phyloP scores from a whole-genome alignment of 2,329 filamentous ascomycete species.

The Pseudogymnoascus sp. region DNA sequence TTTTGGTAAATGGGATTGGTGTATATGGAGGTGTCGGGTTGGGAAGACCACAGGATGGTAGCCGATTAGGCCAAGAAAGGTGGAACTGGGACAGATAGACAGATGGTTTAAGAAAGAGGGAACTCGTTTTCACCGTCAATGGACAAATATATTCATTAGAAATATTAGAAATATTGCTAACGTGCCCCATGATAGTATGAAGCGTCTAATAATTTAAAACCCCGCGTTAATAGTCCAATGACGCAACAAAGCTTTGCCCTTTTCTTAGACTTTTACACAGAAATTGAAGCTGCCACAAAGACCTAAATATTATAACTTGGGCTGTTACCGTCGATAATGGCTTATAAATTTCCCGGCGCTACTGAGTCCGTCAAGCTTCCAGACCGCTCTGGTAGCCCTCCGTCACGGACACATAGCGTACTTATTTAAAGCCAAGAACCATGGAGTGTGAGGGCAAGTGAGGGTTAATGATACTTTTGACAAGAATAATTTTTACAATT shows the following conservation, averaged over 20 bases:
- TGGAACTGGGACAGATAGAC: background rate
- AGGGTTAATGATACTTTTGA: background rate
- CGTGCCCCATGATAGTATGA: background rate
- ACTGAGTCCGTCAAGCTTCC: background rate
- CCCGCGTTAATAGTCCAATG: background rate
- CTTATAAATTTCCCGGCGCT: slow-evolving; percentile 1
- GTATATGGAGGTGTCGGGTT: background rate
- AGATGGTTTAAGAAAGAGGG: background rate
- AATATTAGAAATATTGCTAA: background rate
- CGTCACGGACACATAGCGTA: background rate
- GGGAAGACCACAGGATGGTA: background rate
- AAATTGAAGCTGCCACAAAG: background rate
- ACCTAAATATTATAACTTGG: background rate
- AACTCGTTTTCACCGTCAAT: background rate
- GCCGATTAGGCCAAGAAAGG: background rate
- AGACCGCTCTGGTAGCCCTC: slow-evolving; percentile 1
- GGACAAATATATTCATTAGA: background rate
- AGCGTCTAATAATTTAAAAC: background rate
- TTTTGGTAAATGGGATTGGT: background rate
- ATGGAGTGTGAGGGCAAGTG: background rate
- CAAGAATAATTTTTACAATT: background rate
- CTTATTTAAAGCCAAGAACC: background rate
- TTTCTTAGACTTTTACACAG: background rate
- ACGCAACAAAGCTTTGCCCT: background rate
- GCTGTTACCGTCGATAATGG: background rate